Base-by-base conservation (phyloP, 805 yeast genomes). In the Hanseniaspora meyeri region DNA sequence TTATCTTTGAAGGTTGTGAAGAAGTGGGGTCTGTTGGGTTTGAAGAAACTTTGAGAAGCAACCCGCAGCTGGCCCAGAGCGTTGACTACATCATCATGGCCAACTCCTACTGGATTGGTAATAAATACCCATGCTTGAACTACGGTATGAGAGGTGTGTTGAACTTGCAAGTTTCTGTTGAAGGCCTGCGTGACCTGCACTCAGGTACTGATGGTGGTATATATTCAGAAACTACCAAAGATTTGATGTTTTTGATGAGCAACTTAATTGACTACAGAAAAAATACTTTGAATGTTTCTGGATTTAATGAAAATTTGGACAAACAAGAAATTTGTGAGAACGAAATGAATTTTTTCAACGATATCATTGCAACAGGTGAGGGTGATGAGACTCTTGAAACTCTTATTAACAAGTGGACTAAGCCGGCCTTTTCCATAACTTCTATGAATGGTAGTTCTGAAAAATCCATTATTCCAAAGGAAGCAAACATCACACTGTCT, bases 201-300 rank as follows among this genome's bases (percentile, higher is more conserved):
- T 87, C 97, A 0, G 98, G 98, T 60, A 93, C 93, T 10, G 95
- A 89, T 70, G 98, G 98, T 52, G 97, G 97, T 58, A 82, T 85
- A 9, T 78, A 80, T 59, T 76, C 85, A 57, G 98, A 91, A 63
- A 97, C 98, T 1, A 82, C 95, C 0, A 79, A 87, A 71, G 97
- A 91, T 65, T 69, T 91, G 68, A 82, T 54, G 64, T 91, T 17
- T 70, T 90, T 24, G 77, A 91, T 1, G 77, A 79, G 53, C 71
- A 91, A 39, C 32, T 39, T 53, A 17, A 38, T 53, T 17, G 38
- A 39, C 17, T 7, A 20, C 9, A 45, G 45, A 20, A 31, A n/a
- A 64, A 81, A 82, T 38, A 76, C 83, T n/a, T 79, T 89, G 11
- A 70, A 76, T n/a, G 31, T 53, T 8, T 9, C 27, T 11, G 50